Conservation (phyloP, 306 rosid genomes). For the Pterocarpus santalinus region DNA sequence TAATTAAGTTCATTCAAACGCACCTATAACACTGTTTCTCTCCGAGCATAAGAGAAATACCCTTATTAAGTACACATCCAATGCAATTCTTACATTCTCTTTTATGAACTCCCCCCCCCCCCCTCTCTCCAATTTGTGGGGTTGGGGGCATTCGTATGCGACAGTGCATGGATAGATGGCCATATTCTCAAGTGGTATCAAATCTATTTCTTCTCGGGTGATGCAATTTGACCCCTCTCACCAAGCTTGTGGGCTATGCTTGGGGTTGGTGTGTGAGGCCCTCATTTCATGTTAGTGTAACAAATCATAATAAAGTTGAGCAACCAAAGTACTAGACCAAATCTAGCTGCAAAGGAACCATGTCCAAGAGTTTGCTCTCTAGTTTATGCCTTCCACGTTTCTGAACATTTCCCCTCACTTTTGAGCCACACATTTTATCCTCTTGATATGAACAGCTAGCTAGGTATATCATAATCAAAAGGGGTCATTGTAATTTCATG, state of each 20-base stretch:
- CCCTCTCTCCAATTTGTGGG: slow-evolving; percentile 18
- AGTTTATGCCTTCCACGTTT: slow-evolving; percentile 43
- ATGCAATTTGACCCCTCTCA: neutral
- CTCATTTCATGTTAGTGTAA: neutral
- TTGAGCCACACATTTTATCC: slow-evolving; percentile 45
- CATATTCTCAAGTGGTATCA: neutral
- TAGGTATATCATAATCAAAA: slow-evolving; percentile 36
- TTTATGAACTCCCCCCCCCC: neutral
- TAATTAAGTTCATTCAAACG: too few relatives aligned
- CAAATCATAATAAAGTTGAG: neutral
- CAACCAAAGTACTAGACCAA: neutral
- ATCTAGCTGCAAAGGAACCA: slow-evolving; percentile 34
- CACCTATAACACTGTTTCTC: too few relatives aligned
- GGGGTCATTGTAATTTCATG: slow-evolving; percentile 45
- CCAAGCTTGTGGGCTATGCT: slow-evolving; percentile 17
- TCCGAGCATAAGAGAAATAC: too few relatives aligned
- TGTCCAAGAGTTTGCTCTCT: slow-evolving; percentile 18
- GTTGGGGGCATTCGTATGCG: slow-evolving; percentile 37
- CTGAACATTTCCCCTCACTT: slow-evolving; percentile 6
- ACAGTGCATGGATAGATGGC: slow-evolving; percentile 1
- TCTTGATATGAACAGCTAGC: neutral
- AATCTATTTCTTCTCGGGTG: slow-evolving; percentile 13
- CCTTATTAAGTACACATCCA: too few relatives aligned
- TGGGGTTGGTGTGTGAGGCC: slow-evolving; percentile 16
- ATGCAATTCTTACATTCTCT: too few relatives aligned